Evolutionary conservation across 2,329 filamentous ascomycete species (phyloP), one percentile per base, ranked within the genome.

Genomic region (Aureobasidium lini): DNA sequence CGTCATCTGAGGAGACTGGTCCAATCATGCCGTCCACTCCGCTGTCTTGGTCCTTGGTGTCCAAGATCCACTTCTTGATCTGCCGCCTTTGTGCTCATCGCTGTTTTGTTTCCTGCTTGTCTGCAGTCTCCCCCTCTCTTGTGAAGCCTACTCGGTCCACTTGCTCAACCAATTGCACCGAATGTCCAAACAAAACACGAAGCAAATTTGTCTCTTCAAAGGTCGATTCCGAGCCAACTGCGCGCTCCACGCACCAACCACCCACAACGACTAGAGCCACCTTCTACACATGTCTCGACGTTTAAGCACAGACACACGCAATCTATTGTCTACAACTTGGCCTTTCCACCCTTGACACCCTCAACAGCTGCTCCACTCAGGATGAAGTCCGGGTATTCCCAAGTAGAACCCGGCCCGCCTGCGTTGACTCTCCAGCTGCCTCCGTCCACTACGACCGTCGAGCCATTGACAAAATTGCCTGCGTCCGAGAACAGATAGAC

Each of bases 401-500:
- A 75, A 6, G 68, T 69, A 10, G 73, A 70, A 6, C 72, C 73
- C 4, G 70, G 68, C 40, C 73, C 68, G 9, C 68, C 67, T 7
- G 69, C 68, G 1, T 67, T 70, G 3, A 69, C 72, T 60, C 76
- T 76, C 80, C 80, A 83, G 29, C 75, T 72, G 2, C 77, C 80
- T 29, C 80, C 80, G 65, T 82, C 80, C 5, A 82, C 89, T 34
- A 95, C 88, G 37, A 96, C 75, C 3, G 84, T 83, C 65, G 90
- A 86, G 1, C 91, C 94, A 65, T 89, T 96, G 48, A 97, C 84
- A 71, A 89, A 96, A 70, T 87, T 90, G 0, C 87, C 93, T 0
- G 90, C 85, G 47, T 95, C 89, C 47, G 88, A 89, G 70, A 96
- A 94, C 59, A 97, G 72, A 67, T 86, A 99, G 0, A 97, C 83